phyloP scores from a whole-genome alignment of 805 yeast species.

The Saccharomyces paradoxus region DNA sequence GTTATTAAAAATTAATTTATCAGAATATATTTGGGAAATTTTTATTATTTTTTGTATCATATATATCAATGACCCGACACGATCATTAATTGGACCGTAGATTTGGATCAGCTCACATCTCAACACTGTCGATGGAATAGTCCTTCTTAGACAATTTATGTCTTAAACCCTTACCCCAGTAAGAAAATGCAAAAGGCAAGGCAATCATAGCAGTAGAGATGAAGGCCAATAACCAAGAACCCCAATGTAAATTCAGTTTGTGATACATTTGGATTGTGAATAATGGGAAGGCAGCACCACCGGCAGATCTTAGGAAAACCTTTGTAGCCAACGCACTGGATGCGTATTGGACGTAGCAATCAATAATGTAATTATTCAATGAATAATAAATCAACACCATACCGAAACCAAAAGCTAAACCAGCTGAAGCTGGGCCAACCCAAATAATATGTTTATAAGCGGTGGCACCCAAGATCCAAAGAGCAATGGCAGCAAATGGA shows the following conservation, averaged over 20 bases:
- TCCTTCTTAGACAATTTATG: constrained; percentile 59
- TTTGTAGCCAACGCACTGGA: constrained; percentile 77
- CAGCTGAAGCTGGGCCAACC: constrained; percentile 75
- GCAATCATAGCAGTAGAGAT: constrained; percentile 68
- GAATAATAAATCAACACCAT: constrained; percentile 71
- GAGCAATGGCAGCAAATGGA: constrained; percentile 72
- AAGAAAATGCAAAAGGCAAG: constrained; percentile 64
- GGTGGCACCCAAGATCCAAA: constrained; percentile 77
- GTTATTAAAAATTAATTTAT: neutral
- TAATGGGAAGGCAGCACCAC: constrained; percentile 81
- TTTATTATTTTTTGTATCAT: neutral
- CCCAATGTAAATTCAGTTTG: constrained; percentile 71
- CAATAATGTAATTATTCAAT: constrained; percentile 77
- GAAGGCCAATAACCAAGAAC: constrained; percentile 69
- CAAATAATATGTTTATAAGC: constrained; percentile 61
- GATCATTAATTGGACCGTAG: neutral
- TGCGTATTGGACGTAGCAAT: constrained; percentile 75
- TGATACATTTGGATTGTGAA: constrained; percentile 77
- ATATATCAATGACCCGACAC: neutral
- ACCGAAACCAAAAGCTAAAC: constrained; percentile 72
- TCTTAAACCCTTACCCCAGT: constrained; percentile 57
- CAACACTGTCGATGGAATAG: constrained; percentile 36
- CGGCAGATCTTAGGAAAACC: constrained; percentile 71
- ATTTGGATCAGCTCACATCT: neutral
- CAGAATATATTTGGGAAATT: neutral